phyloP scores from a whole-genome alignment of 495 filamentous ascomycete species.

The Hypoxylon intermedium region DNA sequence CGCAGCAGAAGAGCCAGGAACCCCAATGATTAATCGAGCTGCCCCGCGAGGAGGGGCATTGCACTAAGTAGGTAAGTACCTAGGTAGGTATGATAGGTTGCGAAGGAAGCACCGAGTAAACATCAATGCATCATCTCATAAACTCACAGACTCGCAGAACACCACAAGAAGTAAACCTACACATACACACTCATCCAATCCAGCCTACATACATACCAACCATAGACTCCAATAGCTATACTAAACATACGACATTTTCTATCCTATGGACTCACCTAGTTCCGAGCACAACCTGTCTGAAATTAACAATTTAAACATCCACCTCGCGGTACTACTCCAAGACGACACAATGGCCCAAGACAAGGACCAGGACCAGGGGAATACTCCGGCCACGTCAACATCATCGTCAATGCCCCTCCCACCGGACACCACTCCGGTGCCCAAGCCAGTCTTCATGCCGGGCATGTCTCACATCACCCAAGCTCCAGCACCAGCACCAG shows the following conservation, averaged over 20 bases:
- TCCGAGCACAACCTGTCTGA: conserved; percentile 3
- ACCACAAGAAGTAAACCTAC: too few species aligned
- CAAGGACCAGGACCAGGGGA: too few species aligned
- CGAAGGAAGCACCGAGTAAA: too few species aligned
- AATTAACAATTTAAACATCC: conserved; percentile 13
- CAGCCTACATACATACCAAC: too few species aligned
- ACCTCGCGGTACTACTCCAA: conserved; percentile 11
- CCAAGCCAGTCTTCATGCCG: conserved; percentile 41
- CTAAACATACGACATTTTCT: too few species aligned
- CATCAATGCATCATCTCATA: too few species aligned
- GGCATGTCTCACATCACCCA: conserved; percentile 35
- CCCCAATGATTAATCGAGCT: neutral
- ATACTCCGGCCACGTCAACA: too few species aligned
- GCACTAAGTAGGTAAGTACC: too few species aligned
- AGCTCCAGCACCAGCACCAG: neutral
- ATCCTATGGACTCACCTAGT: conserved; percentile 16
- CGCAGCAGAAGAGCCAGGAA: conserved; percentile 10
- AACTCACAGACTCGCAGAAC: too few species aligned
- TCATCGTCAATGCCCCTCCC: conserved; percentile 33
- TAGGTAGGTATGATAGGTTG: too few species aligned
- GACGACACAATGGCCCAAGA: neutral
- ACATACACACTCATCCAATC: too few species aligned
- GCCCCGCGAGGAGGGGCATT: conserved; percentile 25
- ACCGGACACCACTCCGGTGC: conserved; percentile 42
- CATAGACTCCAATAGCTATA: too few species aligned